Conservation (phyloP, 768 basidiomycete genomes). For the Lepiota venenata region DNA sequence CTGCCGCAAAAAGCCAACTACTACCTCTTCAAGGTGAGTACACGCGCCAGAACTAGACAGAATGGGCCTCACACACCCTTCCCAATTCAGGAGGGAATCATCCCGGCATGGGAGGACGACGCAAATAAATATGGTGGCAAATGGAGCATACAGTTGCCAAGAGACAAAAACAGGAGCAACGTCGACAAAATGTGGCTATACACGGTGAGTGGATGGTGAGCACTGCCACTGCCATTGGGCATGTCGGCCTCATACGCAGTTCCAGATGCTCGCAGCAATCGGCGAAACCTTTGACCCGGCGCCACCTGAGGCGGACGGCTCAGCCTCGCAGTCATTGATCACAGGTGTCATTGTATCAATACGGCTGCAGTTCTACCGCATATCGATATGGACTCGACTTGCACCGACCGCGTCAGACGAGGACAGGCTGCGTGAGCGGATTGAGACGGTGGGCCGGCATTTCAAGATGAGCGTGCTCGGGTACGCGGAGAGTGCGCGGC, state of each 20-base stretch:
- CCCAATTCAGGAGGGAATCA: conserved; percentile 76
- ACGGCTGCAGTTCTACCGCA: conserved; percentile 91
- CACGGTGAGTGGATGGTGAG: conserved; percentile 54
- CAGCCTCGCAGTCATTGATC: conserved; percentile 56
- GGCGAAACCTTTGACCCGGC: conserved; percentile 98
- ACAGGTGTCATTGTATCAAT: conserved; percentile 96
- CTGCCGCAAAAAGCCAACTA: conserved; percentile 98
- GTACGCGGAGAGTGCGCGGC: conserved; percentile 65
- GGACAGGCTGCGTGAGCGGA: conserved; percentile 65
- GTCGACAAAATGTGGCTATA: conserved; percentile 99
- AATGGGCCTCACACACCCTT: not conserved
- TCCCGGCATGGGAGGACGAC: conserved; percentile 96
- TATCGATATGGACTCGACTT: conserved; percentile 96
- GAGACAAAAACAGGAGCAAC: conserved; percentile 81
- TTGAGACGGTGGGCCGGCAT: conserved; percentile 81
- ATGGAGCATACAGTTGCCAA: conserved; percentile 97
- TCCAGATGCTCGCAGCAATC: conserved; percentile 97
- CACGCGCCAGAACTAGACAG: too few relatives aligned
- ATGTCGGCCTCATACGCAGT: conserved; percentile 8
- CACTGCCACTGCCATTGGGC: conserved; percentile 2
- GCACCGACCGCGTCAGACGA: conserved; percentile 59
- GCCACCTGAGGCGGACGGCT: conserved; percentile 47
- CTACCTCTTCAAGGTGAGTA: conserved; percentile 91
- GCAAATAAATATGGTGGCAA: conserved; percentile 98
- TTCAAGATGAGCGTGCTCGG: conserved; percentile 93